Percentiles rank a stretch among this genome's conserved stretches.
These are phyloP conservation scores for Citrus australasica DNA, from an alignment of 345 rosid species.

Conservation along the genomic window DNA sequence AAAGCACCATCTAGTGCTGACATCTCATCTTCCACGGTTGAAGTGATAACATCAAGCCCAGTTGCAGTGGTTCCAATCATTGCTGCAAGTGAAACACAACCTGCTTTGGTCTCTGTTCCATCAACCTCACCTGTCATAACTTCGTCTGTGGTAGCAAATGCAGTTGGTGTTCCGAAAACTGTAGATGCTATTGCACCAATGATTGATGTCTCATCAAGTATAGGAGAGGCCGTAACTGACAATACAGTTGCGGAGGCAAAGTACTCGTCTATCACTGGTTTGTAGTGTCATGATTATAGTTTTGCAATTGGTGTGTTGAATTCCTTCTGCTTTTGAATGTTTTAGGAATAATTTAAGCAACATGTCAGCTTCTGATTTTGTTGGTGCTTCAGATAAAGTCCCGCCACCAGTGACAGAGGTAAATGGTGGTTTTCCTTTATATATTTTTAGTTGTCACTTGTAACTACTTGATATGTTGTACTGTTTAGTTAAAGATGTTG, in stretches of 20 bases:
- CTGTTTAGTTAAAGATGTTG: constrained; percentile 11
- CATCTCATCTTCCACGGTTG: constrained; percentile 31
- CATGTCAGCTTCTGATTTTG: constrained; percentile 20
- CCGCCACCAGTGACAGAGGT: constrained; percentile 40
- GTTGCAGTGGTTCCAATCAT: constrained; percentile 40
- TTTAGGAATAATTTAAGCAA: constrained; percentile 32
- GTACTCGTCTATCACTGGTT: constrained; percentile 36
- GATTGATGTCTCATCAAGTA: constrained; percentile 36
- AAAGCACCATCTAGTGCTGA: constrained; percentile 39
- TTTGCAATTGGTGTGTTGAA: constrained; percentile 17
- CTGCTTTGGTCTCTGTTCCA: constrained; percentile 38
- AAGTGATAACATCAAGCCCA: constrained; percentile 52
- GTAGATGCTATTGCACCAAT: constrained; percentile 23
- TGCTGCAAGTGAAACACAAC: constrained; percentile 33
- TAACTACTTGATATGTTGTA: constrained; percentile 8
- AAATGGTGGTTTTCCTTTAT: not conserved
- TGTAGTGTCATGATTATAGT: constrained; percentile 5
- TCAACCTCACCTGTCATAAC: constrained; percentile 33
- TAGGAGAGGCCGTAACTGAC: constrained; percentile 36
- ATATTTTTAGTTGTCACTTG: not conserved
- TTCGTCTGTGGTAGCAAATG: constrained; percentile 31
- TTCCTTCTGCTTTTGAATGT: constrained; percentile 12
- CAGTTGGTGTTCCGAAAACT: constrained; percentile 32
- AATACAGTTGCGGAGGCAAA: constrained; percentile 32
- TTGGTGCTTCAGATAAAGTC: constrained; percentile 31